A percentile compares a stretch with the other conserved stretches of the same genome.
phyloP scores from a whole-genome alignment of 306 rosid genomes.

The Corylus avellana region DNA sequence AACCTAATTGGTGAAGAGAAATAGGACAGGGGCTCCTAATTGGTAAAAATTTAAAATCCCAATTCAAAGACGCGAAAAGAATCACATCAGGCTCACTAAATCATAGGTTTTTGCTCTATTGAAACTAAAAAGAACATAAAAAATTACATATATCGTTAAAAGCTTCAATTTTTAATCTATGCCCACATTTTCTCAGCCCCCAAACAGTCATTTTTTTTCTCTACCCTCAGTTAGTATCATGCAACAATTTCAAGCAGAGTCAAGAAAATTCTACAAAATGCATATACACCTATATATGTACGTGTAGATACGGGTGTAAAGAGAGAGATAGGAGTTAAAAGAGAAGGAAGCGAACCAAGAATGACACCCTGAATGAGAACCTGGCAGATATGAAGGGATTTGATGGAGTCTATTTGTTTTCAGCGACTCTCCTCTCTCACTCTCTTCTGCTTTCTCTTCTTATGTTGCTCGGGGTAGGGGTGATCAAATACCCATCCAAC shows the following conservation, averaged over 20 bases:
- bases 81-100: neutral
- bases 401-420: conserved; percentile 61
- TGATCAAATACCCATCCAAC: too few species aligned
- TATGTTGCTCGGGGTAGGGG: neutral
- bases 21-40: neutral
- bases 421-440: neutral
- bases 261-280: neutral
- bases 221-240: neutral
- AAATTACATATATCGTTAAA: neutral
- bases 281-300: neutral
- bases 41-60: neutral
- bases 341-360: conserved; percentile 58
- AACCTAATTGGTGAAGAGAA: neutral
- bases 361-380: conserved; percentile 72
- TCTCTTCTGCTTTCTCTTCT: neutral
- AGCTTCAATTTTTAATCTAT: neutral
- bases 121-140: neutral
- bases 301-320: neutral
- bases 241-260: neutral
- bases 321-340: neutral
- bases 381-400: conserved; percentile 87
- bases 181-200: conserved; percentile 1
- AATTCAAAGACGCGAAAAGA: neutral
- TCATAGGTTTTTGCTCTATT: neutral
- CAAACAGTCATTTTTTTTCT: neutral